Evolutionary conservation across 208 protist genomes (phyloP).

Genomic region (Vickermania ingenoplastis): DNA sequence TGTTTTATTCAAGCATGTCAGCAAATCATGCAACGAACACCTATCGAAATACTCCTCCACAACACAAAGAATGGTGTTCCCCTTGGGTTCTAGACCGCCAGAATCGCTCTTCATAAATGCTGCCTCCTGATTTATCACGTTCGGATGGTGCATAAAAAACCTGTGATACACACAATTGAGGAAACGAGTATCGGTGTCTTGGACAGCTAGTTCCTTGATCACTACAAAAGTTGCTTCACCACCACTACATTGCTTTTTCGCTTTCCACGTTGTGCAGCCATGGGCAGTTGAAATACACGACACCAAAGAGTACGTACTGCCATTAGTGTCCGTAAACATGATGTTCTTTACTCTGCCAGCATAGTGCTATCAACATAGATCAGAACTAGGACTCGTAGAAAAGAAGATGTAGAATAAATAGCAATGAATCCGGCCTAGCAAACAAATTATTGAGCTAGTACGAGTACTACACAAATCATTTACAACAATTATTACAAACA

Average conservation of each 20-base stretch:
- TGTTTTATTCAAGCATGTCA: background rate
- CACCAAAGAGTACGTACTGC: background rate
- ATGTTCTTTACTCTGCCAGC: too few species aligned
- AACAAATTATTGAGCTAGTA: too few species aligned
- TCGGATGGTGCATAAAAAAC: background rate
- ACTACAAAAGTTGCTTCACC: background rate
- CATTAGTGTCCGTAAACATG: too few species aligned
- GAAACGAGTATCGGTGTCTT: background rate
- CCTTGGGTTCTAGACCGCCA: constrained; percentile 3
- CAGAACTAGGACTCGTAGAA: too few species aligned
- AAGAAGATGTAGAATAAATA: too few species aligned
- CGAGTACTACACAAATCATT: too few species aligned
- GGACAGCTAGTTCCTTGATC: background rate
- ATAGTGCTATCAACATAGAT: too few species aligned
- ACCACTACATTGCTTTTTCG: background rate
- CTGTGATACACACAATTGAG: background rate
- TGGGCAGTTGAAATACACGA: background rate
- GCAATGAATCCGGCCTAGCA: too few species aligned
- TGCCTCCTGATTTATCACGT: background rate
- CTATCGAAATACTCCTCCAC: constrained; percentile 29
- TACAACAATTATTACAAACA: too few species aligned
- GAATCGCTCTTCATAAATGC: constrained; percentile 1
- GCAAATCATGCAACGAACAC: constrained; percentile 18
- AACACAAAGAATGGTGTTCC: constrained; percentile 18
- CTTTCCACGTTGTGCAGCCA: background rate